A percentile compares a stretch with the other conserved stretches of the same genome.
These are phyloP conservation scores for Oryza australiensis DNA, from an alignment of 176 grass and related monocot species.

Conservation along the genomic window DNA sequence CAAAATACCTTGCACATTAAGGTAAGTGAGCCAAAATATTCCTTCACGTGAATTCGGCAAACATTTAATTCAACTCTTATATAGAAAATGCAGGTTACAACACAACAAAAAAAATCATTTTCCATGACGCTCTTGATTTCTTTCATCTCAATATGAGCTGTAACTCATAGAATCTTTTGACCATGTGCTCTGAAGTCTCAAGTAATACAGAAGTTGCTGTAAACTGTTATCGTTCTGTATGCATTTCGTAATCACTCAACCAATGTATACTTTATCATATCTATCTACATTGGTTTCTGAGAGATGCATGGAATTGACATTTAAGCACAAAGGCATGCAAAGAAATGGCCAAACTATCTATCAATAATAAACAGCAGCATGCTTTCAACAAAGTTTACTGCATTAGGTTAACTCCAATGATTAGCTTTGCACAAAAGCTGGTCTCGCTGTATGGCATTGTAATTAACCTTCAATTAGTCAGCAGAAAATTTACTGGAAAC, in stretches of 20 bases:
- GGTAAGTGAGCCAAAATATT: background rate
- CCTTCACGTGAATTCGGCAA: background rate
- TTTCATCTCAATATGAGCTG: background rate
- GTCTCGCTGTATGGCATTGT: background rate
- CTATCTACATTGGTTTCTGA: background rate
- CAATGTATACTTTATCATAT: background rate
- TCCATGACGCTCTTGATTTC: background rate
- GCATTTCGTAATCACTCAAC: background rate
- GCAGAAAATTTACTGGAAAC: conserved; percentile 14
- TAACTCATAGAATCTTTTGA: background rate
- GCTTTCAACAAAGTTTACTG: conserved; percentile 18
- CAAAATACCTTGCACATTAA: background rate
- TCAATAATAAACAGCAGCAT: conserved; percentile 2
- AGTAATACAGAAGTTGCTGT: background rate
- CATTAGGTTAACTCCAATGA: background rate
- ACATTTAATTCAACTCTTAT: background rate
- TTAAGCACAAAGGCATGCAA: background rate
- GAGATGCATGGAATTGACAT: background rate
- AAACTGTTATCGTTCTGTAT: background rate
- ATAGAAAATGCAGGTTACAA: conserved; percentile 17
- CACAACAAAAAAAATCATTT: background rate
- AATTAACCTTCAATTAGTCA: background rate
- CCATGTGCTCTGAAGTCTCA: background rate
- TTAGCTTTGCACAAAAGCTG: background rate
- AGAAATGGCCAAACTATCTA: background rate